phyloP scores from a whole-genome alignment of 345 rosid genomes.

The Euphorbia peplus region DNA sequence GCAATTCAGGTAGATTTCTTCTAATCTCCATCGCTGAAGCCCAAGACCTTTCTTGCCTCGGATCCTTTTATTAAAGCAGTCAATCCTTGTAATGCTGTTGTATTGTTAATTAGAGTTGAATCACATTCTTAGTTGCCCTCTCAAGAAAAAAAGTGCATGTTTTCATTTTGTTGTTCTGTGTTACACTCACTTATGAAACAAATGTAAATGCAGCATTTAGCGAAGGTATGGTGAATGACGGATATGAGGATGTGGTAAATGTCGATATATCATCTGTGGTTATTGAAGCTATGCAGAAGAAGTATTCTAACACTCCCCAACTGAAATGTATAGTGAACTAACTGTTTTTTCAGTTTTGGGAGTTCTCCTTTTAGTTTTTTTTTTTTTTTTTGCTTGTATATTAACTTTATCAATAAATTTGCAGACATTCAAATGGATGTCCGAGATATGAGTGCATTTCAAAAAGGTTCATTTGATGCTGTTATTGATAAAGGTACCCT shows the following conservation, averaged over 20 bases:
- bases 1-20: constrained; percentile 63
- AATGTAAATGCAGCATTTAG: constrained; percentile 53
- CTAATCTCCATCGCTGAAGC: background rate
- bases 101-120: background rate
- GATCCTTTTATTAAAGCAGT: constrained; percentile 8
- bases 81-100: background rate
- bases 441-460: constrained; percentile 63
- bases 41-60: background rate
- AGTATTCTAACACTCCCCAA: constrained; percentile 51
- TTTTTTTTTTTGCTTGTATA: background rate
- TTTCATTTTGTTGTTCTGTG: background rate
- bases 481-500: constrained; percentile 76
- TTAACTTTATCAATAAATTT: constrained; percentile 13
- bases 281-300: constrained; percentile 59
- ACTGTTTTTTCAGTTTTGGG: background rate
- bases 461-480: constrained; percentile 60
- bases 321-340: constrained; percentile 51
- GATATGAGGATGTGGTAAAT: constrained; percentile 73
- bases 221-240: constrained; percentile 75
- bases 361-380: background rate
- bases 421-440: constrained; percentile 77
- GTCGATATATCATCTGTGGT: constrained; percentile 76
- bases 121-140: background rate
- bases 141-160: no score
- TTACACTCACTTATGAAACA: background rate